These are phyloP conservation scores for Rosa multiflora DNA, from an alignment of 306 rosid genomes.

Conservation along the genomic window DNA sequence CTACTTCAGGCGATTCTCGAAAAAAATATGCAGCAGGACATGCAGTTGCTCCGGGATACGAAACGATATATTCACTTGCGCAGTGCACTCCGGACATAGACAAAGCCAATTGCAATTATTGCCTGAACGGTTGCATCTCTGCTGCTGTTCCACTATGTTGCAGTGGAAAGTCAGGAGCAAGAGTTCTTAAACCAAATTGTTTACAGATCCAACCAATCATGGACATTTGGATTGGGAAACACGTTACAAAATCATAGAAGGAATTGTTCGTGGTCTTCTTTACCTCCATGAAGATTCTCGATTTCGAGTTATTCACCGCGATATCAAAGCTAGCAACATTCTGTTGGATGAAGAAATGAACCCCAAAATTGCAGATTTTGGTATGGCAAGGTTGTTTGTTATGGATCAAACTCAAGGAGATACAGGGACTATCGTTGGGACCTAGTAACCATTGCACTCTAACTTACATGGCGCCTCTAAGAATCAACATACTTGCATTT, in stretches of 20 bases:
- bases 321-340: conserved; percentile 2
- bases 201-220: neutral
- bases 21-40: conserved; percentile 8
- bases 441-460: neutral
- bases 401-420: conserved; percentile 12
- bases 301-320: neutral
- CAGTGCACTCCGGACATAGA: conserved; percentile 8
- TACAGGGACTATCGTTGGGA: neutral
- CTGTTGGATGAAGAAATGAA: conserved; percentile 12
- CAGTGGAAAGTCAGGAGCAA: neutral
- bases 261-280: conserved; percentile 15
- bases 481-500: neutral
- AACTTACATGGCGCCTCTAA: neutral
- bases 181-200: neutral
- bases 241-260: conserved; percentile 11
- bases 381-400: conserved; percentile 3
- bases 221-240: conserved; percentile 10
- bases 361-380: conserved; percentile 13
- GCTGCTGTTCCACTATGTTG: neutral
- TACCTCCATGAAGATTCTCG: conserved; percentile 10
- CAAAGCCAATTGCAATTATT: neutral
- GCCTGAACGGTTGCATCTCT: neutral
- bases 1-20: neutral
- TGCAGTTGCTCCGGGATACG: neutral
- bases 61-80: conserved; percentile 4